Evolutionary conservation across 306 rosid genomes (phyloP).

Genomic region (Casuarina equisetifolia): DNA sequence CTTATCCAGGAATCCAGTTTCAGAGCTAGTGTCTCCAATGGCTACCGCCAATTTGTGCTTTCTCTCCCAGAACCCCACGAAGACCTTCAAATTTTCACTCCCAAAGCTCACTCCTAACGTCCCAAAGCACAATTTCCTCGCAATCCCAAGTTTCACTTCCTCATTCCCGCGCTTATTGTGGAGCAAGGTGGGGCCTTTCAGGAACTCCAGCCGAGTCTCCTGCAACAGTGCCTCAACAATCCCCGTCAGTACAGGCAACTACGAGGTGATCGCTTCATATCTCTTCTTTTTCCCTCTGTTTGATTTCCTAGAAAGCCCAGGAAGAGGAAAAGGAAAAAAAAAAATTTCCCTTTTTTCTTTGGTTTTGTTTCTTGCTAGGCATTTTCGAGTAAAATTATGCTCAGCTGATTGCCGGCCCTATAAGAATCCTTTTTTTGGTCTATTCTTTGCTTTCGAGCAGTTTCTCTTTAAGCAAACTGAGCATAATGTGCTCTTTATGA

Average conservation of each 20-base stretch:
- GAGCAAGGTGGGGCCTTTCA: background rate
- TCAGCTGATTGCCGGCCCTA: background rate
- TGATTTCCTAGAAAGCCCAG: background rate
- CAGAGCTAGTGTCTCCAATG: background rate
- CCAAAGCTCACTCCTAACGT: slow-evolving; percentile 6
- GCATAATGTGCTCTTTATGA: background rate
- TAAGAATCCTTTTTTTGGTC: background rate
- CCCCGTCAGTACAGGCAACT: slow-evolving; percentile 52
- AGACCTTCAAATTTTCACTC: slow-evolving; percentile 19
- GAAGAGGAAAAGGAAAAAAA: background rate
- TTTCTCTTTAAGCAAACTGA: background rate
- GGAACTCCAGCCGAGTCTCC: slow-evolving; percentile 26
- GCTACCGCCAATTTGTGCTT: slow-evolving; percentile 17
- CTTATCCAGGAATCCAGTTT: background rate
- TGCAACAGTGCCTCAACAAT: slow-evolving; percentile 55
- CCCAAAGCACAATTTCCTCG: slow-evolving; percentile 26
- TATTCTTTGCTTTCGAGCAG: background rate
- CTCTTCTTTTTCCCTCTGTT: slow-evolving; percentile 13
- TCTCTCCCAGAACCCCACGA: slow-evolving; percentile 35
- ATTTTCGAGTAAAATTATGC: background rate
- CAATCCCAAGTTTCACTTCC: slow-evolving; percentile 12
- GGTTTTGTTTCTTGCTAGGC: background rate
- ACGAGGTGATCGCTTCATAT: slow-evolving; percentile 55
- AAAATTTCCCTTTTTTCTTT: background rate
- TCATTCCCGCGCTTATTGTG: slow-evolving; percentile 22